Evolutionary conservation across 1,284 basidiomycete species (phyloP).

Genomic region (Fomitopsis betulina): DNA sequence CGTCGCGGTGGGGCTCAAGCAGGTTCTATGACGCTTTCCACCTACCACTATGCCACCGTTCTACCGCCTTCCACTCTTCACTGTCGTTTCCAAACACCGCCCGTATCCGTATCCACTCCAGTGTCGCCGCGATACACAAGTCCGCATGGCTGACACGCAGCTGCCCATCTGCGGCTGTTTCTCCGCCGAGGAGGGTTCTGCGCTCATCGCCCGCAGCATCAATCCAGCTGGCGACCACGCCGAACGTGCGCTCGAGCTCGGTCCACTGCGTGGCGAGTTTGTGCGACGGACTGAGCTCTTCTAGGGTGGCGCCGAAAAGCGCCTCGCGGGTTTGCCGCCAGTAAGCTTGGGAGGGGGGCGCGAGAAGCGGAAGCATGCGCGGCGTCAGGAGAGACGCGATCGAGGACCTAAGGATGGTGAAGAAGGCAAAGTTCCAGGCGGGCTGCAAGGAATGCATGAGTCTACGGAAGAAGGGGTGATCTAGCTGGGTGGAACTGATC

Average conservation of each 20-base stretch:
- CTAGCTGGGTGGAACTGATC: background rate
- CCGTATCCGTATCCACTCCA: conserved; percentile 11
- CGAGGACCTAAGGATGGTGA: background rate
- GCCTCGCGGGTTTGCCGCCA: conserved; percentile 20
- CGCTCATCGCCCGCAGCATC: conserved; percentile 9
- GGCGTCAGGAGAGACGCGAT: conserved; percentile 10
- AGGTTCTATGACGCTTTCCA: conserved; percentile 4
- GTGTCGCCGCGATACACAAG: conserved; percentile 10
- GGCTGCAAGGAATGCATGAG: background rate
- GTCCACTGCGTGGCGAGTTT: conserved; percentile 13
- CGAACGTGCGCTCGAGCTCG: conserved; percentile 10
- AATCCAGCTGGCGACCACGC: conserved; percentile 13
- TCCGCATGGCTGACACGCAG: conserved; percentile 11
- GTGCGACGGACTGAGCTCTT: conserved; percentile 14
- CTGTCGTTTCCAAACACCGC: background rate
- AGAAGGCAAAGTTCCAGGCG: conserved; percentile 17
- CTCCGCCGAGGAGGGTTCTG: conserved; percentile 12
- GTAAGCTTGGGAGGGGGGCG: conserved; percentile 12
- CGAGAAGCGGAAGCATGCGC: background rate
- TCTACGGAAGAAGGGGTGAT: background rate
- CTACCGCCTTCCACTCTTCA: conserved; percentile 4
- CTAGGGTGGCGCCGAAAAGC: conserved; percentile 13
- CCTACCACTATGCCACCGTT: conserved; percentile 6
- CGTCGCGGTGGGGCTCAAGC: background rate
- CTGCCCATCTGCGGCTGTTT: background rate